Evolutionary conservation across 108 stramenopile genomes (phyloP), one percentile per base, ranked within the genome.

Genomic region (Cyclotella kingstonii): DNA sequence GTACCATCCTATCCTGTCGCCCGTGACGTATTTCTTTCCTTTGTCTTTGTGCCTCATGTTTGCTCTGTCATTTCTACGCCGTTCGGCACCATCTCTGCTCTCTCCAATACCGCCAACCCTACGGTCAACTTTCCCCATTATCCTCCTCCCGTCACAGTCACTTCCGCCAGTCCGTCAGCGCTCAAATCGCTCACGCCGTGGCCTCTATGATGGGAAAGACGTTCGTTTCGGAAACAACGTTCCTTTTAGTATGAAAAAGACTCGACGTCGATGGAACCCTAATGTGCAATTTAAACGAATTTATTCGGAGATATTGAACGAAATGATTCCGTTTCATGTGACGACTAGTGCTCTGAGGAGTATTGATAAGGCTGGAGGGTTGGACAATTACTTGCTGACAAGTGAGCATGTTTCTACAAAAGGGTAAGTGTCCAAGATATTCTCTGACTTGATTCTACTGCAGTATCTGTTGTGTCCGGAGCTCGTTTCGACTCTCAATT

Each of bases 191-290:
- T 86, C 87, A 54, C 76, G 69, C 3, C 83, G 93, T 14, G 89
- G 93, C 35, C 60, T 90, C 47, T 90, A 87, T 79, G 84, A 90
- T 57, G 89, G 89, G 45, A 83, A 82, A 42, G 89, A 90, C 59
- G 69, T 88, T 33, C 84, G 89, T 30, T 71, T 62, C 33, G 87
- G 89, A 25, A 89, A 89, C 79, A 90, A 82, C 40, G 74, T 89
- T 11, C 85, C 87, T 31, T 87, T 85, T 67, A 78, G 69, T 63
- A 78, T 85, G 70, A 82, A 77, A 52, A 75, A 80, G 47, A 91
- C 84, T 11, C 81, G 73, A 56, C 78, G 93, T 49, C 84, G 66
- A 59, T 91, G 87, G 81, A 85, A 89, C 55, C 89, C 93, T 8
- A 94, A 94, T 49, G 81, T 86, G 2, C 81, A 84, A 19, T 45